Evolutionary conservation across 2,329 filamentous ascomycete genomes (phyloP).

Genomic region (Verticillium longisporum): DNA sequence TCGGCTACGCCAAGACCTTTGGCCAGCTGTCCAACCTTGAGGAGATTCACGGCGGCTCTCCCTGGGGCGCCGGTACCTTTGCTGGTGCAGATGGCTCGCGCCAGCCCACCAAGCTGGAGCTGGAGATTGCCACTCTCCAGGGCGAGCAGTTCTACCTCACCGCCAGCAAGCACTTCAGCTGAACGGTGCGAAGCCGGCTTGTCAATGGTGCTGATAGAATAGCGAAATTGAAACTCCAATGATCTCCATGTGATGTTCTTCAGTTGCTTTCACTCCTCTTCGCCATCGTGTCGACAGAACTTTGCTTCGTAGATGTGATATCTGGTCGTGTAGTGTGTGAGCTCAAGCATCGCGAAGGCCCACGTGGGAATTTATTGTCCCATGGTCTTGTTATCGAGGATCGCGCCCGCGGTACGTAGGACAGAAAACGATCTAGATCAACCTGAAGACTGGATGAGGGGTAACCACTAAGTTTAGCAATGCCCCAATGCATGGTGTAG

Average conservation of each 20-base stretch:
- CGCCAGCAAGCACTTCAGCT: conserved; percentile 64
- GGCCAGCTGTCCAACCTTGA: conserved; percentile 58
- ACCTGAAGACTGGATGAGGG: not conserved
- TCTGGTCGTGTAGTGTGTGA: no score
- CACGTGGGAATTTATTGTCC: no score
- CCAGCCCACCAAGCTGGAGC: conserved; percentile 68
- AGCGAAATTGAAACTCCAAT: not conserved
- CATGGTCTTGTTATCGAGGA: no score
- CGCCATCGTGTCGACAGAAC: no score
- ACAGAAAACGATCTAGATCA: no score
- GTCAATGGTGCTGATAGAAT: not conserved
- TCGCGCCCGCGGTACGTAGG: no score
- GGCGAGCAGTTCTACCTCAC: conserved; percentile 78
- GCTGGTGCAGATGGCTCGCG: conserved; percentile 73
- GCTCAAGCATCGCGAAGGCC: no score
- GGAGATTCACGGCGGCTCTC: conserved; percentile 78
- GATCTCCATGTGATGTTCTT: not conserved
- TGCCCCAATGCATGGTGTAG: not conserved
- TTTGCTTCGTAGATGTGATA: no score
- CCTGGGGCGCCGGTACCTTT: conserved; percentile 95
- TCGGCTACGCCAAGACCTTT: conserved; percentile 84
- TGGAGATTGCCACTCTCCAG: conserved; percentile 73
- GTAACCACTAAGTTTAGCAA: not conserved
- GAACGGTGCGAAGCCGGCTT: conserved; percentile 33
- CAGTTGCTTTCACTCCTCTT: no score